Conservation (phyloP, 2,329 filamentous ascomycete species). For the Colletotrichum sublineola region DNA sequence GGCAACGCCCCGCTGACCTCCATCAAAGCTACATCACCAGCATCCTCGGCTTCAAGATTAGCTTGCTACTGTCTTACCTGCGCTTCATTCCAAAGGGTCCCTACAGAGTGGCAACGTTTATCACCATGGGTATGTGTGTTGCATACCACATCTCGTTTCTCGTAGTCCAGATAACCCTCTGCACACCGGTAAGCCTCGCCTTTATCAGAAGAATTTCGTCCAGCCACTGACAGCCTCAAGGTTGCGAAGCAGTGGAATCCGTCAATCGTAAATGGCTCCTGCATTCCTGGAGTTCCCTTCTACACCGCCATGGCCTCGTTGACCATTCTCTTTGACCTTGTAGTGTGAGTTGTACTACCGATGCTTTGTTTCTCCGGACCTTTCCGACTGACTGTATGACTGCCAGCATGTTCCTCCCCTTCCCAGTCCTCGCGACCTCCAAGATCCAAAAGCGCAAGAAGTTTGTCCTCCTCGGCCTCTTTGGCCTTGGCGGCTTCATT, state of each 20-base stretch:
- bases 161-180: slow-evolving; percentile 53
- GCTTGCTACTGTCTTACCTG: slow-evolving; percentile 59
- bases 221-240: slow-evolving; percentile 20
- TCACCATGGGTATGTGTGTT: slow-evolving; percentile 51
- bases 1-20: background rate
- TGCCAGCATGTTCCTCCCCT: slow-evolving; percentile 56
- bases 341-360: slow-evolving; percentile 51
- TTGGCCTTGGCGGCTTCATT: slow-evolving; percentile 64
- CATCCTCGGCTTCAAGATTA: slow-evolving; percentile 62
- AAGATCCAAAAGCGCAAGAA: slow-evolving; percentile 58
- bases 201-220: background rate
- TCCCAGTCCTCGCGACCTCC: slow-evolving; percentile 55
- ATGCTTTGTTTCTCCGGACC: background rate
- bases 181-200: slow-evolving; percentile 49
- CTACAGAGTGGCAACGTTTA: slow-evolving; percentile 52
- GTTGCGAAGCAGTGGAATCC: slow-evolving; percentile 58
- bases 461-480: slow-evolving; percentile 57
- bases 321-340: slow-evolving; percentile 57
- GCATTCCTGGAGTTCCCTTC: slow-evolving; percentile 56
- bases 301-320: slow-evolving; percentile 58
- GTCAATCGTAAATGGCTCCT: slow-evolving; percentile 52
- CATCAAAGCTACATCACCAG: slow-evolving; percentile 54
- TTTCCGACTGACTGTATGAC: background rate
- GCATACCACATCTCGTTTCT: slow-evolving; percentile 57
- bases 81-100: slow-evolving; percentile 57